phyloP scores from a whole-genome alignment of 2,329 filamentous ascomycete species.

The Botrytis paeoniae region DNA sequence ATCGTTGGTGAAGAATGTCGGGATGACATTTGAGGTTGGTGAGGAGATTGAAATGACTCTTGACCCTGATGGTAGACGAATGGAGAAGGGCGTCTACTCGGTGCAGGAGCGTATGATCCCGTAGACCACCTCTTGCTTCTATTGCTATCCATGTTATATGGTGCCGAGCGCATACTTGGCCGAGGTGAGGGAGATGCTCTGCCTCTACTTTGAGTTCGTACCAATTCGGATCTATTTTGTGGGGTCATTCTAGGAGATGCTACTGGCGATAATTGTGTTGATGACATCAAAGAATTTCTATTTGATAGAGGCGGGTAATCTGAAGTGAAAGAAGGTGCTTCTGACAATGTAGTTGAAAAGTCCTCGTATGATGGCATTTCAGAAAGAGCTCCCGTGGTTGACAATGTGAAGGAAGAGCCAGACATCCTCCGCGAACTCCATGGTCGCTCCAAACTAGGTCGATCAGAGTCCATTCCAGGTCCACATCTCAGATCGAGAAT shows the following conservation, averaged over 20 bases:
- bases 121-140: slow-evolving; percentile 77
- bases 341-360: slow-evolving; percentile 62
- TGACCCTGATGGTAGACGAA: slow-evolving; percentile 61
- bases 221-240: slow-evolving; percentile 58
- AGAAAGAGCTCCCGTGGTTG: slow-evolving; percentile 61
- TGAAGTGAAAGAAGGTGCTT: slow-evolving; percentile 63
- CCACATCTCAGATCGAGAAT: slow-evolving; percentile 56
- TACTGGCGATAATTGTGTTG: slow-evolving; percentile 69
- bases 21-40: slow-evolving; percentile 53
- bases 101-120: slow-evolving; percentile 62
- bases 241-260: slow-evolving; percentile 66
- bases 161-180: slow-evolving; percentile 63
- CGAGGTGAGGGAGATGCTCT: slow-evolving; percentile 70
- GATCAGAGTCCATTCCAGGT: slow-evolving; percentile 49
- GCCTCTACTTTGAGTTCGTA: slow-evolving; percentile 63
- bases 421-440: slow-evolving; percentile 62
- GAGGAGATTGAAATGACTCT: slow-evolving; percentile 53
- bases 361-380: slow-evolving; percentile 72
- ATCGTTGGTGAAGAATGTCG: slow-evolving; percentile 47
- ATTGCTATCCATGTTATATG: slow-evolving; percentile 65
- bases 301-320: slow-evolving; percentile 67
- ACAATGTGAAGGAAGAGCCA: slow-evolving; percentile 71
- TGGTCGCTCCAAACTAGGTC: slow-evolving; percentile 50
- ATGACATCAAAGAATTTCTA: slow-evolving; percentile 67
- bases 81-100: slow-evolving; percentile 55